phyloP scores from a whole-genome alignment of 371 early-diverging fungal genomes.

The Actinomortierella wolfii region DNA sequence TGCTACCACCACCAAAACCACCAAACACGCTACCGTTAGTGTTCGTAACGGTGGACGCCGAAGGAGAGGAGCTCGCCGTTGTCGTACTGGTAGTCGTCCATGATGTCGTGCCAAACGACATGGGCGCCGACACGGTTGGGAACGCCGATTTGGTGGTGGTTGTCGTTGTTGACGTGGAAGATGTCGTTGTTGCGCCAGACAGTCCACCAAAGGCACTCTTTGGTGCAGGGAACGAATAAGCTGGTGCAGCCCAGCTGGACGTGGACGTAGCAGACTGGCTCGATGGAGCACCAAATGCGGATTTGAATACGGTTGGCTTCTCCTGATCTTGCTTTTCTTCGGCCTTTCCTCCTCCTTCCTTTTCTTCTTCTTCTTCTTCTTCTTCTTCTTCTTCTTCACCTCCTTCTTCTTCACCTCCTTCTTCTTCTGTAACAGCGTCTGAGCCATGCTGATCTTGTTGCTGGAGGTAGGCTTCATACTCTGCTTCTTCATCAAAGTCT shows the following conservation, averaged over 20 bases:
- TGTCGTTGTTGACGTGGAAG: not conserved
- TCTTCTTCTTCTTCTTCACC: conserved; percentile 5
- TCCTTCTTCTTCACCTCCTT: conserved; percentile 6
- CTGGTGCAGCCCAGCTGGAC: not conserved
- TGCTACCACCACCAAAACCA: no score
- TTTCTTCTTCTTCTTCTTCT: not conserved
- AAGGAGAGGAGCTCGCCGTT: no score
- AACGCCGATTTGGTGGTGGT: not conserved
- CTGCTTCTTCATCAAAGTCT: conserved; percentile 15
- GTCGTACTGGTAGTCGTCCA: no score
- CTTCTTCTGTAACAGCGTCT: conserved; percentile 5
- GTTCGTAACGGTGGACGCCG: no score
- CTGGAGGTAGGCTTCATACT: conserved; percentile 15
- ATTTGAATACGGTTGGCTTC: not conserved
- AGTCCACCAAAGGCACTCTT: not conserved
- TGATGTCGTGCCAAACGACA: no score
- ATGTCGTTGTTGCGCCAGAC: no score
- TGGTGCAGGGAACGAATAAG: not conserved
- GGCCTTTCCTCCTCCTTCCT: not conserved
- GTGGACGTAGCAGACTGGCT: no score
- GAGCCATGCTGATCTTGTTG: conserved; percentile 13
- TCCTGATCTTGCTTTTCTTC: conserved; percentile 7
- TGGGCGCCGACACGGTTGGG: no score
- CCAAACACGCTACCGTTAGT: no score
- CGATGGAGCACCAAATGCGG: no score